A percentile compares a stretch with the other conserved stretches of the same genome.
Evolutionary conservation across 805 yeast genomes (phyloP).

Genomic region (Saccharomycopsis javanensis): DNA sequence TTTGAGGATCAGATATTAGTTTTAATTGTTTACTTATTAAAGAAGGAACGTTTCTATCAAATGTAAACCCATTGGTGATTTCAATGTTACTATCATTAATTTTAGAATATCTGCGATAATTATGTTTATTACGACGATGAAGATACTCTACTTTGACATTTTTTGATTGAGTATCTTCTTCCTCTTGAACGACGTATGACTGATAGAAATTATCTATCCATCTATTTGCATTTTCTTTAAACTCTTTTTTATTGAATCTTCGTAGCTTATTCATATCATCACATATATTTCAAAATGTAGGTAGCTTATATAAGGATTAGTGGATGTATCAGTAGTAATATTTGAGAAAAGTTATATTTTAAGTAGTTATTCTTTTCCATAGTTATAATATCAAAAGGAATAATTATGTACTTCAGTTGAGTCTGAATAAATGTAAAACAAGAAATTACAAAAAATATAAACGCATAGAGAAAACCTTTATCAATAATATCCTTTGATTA

Average conservation of each 20-base stretch:
- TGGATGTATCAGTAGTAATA: not conserved
- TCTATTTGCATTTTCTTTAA: not conserved
- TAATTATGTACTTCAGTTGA: not conserved
- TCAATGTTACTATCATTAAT: not conserved
- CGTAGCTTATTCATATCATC: constrained; percentile 1
- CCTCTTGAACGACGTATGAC: not conserved
- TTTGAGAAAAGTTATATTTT: not conserved
- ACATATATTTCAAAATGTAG: not conserved
- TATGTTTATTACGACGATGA: not conserved
- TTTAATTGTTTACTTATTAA: not conserved
- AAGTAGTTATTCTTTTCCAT: not conserved
- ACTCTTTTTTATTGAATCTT: not conserved
- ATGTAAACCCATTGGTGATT: not conserved
- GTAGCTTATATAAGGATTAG: not conserved
- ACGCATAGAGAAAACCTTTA: too few relatives aligned
- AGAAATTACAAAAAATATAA: too few relatives aligned
- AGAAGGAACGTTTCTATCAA: not conserved
- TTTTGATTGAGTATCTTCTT: not conserved
- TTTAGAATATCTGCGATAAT: not conserved
- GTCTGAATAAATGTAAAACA: too few relatives aligned
- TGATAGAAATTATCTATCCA: not conserved
- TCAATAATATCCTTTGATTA: too few relatives aligned
- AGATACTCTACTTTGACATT: not conserved
- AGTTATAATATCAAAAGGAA: not conserved
- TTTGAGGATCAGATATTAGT: not conserved